These are phyloP conservation scores for Macaranga tanarius DNA, from an alignment of 441 rosid species.

Conservation along the genomic window DNA sequence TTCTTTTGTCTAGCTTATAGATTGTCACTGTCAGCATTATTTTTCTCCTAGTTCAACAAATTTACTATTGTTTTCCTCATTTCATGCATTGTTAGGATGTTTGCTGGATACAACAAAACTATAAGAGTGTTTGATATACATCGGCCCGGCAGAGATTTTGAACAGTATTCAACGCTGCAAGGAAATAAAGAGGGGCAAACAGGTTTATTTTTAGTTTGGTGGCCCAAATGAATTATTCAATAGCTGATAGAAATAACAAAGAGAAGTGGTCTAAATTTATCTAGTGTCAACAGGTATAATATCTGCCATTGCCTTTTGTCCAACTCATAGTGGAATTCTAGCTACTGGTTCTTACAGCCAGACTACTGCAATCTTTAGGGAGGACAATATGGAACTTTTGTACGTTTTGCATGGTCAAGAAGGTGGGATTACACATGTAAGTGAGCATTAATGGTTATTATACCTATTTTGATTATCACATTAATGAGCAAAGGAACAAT, in stretches of 20 bases:
- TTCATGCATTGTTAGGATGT: slow-evolving; percentile 54
- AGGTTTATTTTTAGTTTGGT: slow-evolving; percentile 39
- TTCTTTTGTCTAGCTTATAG: not conserved
- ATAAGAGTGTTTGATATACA: slow-evolving; percentile 85
- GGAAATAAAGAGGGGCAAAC: slow-evolving; percentile 92
- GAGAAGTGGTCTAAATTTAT: slow-evolving; percentile 12
- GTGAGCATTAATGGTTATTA: slow-evolving; percentile 27
- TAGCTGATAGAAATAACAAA: slow-evolving; percentile 9
- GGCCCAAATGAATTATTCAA: slow-evolving; percentile 8
- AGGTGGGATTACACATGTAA: slow-evolving; percentile 95
- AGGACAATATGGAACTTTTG: slow-evolving; percentile 92
- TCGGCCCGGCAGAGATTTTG: slow-evolving; percentile 93
- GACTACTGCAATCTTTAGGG: slow-evolving; percentile 78
- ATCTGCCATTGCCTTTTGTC: slow-evolving; percentile 82
- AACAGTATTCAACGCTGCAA: slow-evolving; percentile 66
- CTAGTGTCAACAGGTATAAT: slow-evolving; percentile 60
- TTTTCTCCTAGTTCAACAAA: not conserved
- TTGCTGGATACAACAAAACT: slow-evolving; percentile 87
- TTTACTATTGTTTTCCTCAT: slow-evolving; percentile 14
- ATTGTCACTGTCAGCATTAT: not conserved
- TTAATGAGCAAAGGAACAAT: slow-evolving; percentile 19
- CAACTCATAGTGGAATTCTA: slow-evolving; percentile 73
- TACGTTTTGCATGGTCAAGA: slow-evolving; percentile 93
- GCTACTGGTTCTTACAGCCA: slow-evolving; percentile 91
- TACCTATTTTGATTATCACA: slow-evolving; percentile 15